Percentiles rank a stretch among this genome's conserved stretches.
Evolutionary conservation across 768 basidiomycete species (phyloP).

Genomic region (Agaricus subrufescens): DNA sequence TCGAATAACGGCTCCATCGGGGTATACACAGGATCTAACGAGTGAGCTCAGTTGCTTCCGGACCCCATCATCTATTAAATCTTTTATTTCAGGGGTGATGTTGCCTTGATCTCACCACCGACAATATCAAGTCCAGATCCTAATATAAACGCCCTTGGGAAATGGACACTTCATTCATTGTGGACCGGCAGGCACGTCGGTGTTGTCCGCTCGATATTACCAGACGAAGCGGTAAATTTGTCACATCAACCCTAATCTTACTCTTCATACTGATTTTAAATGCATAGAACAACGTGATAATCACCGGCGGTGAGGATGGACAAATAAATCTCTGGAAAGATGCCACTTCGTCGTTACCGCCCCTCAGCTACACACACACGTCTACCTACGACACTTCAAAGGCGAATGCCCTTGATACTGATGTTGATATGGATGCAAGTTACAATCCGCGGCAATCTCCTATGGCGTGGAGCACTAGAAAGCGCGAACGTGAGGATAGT

Average conservation of each 20-base stretch:
- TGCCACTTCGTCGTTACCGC: neutral
- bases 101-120: slow-evolving; percentile 42
- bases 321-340: slow-evolving; percentile 23
- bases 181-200: slow-evolving; percentile 56
- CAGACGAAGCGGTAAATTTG: slow-evolving; percentile 46
- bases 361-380: too few relatives aligned
- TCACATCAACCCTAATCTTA: neutral
- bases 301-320: slow-evolving; percentile 29
- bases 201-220: slow-evolving; percentile 49
- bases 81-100: slow-evolving; percentile 43
- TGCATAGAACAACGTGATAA: slow-evolving; percentile 18
- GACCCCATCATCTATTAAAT: neutral
- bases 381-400: too few relatives aligned
- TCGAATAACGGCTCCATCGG: slow-evolving; percentile 30
- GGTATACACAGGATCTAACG: slow-evolving; percentile 71
- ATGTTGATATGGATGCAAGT: neutral
- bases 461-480: neutral
- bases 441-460: neutral
- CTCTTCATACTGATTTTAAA: neutral
- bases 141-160: slow-evolving; percentile 30
- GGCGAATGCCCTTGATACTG: neutral
- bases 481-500: slow-evolving; percentile 2
- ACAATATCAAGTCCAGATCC: neutral
- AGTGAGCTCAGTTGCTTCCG: slow-evolving; percentile 35
- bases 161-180: slow-evolving; percentile 46